phyloP scores from a whole-genome alignment of 2,329 filamentous ascomycete species.

The Emergomyces orientalis region DNA sequence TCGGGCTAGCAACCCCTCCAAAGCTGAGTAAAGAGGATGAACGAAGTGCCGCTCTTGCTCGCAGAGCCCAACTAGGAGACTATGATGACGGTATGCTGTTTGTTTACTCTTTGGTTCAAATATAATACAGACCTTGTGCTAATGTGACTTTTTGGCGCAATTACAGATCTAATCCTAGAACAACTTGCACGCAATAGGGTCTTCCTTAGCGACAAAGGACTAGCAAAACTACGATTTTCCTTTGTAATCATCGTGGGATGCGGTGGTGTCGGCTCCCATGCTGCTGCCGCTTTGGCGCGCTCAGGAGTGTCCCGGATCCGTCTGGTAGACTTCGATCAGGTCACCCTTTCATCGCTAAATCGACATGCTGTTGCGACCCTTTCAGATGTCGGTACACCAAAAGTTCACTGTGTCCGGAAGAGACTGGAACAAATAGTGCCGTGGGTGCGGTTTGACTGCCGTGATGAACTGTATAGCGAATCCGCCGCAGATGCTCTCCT shows the following conservation, averaged over 20 bases:
- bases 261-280: conserved; percentile 91
- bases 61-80: conserved; percentile 52
- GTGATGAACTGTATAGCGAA: conserved; percentile 72
- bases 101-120: neutral
- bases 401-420: conserved; percentile 74
- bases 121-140: conserved; percentile 8
- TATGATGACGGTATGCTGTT: conserved; percentile 49
- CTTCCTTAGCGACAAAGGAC: conserved; percentile 74
- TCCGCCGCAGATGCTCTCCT: conserved; percentile 58
- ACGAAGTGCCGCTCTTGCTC: conserved; percentile 48
- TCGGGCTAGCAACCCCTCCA: conserved; percentile 31
- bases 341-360: conserved; percentile 87
- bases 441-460: conserved; percentile 83
- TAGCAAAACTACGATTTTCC: conserved; percentile 66
- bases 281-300: conserved; percentile 71
- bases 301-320: conserved; percentile 83
- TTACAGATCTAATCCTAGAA: conserved; percentile 76
- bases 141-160: conserved; percentile 5
- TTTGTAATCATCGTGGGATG: conserved; percentile 88
- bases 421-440: conserved; percentile 78
- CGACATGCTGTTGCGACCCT: conserved; percentile 92
- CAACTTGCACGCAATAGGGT: conserved; percentile 88
- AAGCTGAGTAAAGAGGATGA: conserved; percentile 46
- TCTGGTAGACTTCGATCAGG: conserved; percentile 94
- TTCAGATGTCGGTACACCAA: conserved; percentile 84